These are phyloP conservation scores for Lyophyllum semitale DNA, from an alignment of 768 basidiomycete species.

Conservation along the genomic window DNA sequence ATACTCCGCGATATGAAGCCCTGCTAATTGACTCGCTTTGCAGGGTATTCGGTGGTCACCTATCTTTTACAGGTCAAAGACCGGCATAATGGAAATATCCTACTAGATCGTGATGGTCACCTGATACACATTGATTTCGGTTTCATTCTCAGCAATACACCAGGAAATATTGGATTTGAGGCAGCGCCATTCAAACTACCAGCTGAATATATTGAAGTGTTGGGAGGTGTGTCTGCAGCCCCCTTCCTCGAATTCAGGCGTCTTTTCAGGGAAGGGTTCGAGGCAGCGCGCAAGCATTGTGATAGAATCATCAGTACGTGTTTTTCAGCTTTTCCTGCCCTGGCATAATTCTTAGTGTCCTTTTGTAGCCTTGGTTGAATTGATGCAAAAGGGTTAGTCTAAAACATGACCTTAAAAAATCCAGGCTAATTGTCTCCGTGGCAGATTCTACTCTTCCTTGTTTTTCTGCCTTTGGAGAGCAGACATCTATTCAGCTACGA, in stretches of 20 bases:
- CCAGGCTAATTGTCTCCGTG: neutral
- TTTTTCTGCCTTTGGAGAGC: constrained; percentile 87
- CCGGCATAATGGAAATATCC: constrained; percentile 97
- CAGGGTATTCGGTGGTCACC: constrained; percentile 94
- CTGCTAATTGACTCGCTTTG: neutral
- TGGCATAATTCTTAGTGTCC: constrained; percentile 3
- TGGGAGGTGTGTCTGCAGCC: constrained; percentile 80
- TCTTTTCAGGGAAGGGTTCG: constrained; percentile 92
- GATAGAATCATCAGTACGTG: constrained; percentile 92
- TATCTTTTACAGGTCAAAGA: constrained; percentile 98
- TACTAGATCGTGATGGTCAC: constrained; percentile 93
- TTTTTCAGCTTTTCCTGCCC: constrained; percentile 11
- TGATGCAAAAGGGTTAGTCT: constrained; percentile 90
- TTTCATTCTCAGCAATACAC: constrained; percentile 96
- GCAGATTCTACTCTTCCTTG: constrained; percentile 91
- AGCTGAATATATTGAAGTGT: constrained; percentile 92
- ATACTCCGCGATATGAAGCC: neutral
- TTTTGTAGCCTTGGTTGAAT: constrained; percentile 71
- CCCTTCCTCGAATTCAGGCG: constrained; percentile 83
- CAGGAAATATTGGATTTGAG: constrained; percentile 97
- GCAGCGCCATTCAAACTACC: constrained; percentile 99
- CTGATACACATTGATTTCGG: constrained; percentile 98
- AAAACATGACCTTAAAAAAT: neutral
- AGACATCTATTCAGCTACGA: constrained; percentile 84
- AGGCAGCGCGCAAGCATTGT: constrained; percentile 92